Evolutionary conservation across 2,329 filamentous ascomycete species (phyloP).

Genomic region (Fusarium liriodendri): DNA sequence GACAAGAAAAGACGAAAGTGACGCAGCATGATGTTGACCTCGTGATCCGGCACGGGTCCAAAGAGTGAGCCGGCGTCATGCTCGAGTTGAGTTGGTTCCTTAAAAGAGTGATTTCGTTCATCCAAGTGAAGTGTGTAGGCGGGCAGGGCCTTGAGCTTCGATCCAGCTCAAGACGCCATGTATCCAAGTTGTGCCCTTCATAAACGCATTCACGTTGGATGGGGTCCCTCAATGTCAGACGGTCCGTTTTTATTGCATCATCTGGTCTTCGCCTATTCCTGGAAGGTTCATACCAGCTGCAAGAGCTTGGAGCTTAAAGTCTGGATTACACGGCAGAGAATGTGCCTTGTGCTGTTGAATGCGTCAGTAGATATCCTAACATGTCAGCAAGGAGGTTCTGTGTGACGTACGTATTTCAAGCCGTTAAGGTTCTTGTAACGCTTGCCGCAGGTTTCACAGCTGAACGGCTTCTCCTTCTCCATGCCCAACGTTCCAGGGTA

Average conservation of each 20-base stretch:
- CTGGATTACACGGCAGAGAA: conserved; percentile 90
- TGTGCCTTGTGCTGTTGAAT: conserved; percentile 75
- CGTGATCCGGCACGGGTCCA: conserved; percentile 31
- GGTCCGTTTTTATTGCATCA: conserved; percentile 47
- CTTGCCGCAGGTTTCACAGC: conserved; percentile 96
- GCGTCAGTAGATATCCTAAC: conserved; percentile 46
- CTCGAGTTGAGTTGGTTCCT: conserved; percentile 5
- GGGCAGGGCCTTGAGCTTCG: background rate
- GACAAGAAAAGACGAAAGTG: conserved; percentile 27
- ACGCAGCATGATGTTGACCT: conserved; percentile 19
- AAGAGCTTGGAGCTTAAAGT: conserved; percentile 65
- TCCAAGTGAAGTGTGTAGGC: background rate
- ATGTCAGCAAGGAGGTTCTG: background rate
- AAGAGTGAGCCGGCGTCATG: conserved; percentile 5
- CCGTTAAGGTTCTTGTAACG: conserved; percentile 99
- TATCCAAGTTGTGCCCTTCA: background rate
- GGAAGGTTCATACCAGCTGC: conserved; percentile 58
- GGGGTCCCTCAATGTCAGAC: background rate
- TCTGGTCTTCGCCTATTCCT: conserved; percentile 59
- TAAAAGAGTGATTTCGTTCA: background rate
- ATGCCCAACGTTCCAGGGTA: conserved; percentile 98
- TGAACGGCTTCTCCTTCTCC: conserved; percentile 99
- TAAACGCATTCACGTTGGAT: background rate
- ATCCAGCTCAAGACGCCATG: background rate
- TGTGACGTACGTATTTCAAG: conserved; percentile 82